phyloP scores from a whole-genome alignment of 345 rosid species.

The Gossypium bickii region DNA sequence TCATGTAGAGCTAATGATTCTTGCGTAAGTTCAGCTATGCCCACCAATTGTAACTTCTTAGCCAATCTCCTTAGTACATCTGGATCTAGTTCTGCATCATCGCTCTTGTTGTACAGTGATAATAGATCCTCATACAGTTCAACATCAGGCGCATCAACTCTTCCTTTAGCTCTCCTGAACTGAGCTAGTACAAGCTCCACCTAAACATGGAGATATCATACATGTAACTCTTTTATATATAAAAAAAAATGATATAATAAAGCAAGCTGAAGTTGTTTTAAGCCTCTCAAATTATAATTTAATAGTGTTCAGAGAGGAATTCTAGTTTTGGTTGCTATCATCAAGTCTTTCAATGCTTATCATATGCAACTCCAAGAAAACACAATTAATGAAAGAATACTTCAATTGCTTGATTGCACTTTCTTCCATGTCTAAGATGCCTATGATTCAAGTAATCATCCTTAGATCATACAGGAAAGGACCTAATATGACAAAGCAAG shows the following conservation, averaged over 20 bases:
- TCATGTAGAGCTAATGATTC: conserved; percentile 90
- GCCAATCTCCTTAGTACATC: conserved; percentile 53
- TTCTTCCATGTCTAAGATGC: not conserved
- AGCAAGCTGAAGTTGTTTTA: not conserved
- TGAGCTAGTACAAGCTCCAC: conserved; percentile 85
- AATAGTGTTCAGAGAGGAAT: not conserved
- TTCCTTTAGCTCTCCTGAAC: conserved; percentile 83
- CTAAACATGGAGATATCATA: conserved; percentile 30
- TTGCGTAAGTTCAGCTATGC: conserved; percentile 67
- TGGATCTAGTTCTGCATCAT: conserved; percentile 44
- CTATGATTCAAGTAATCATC: conserved; percentile 8
- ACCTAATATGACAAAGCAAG: conserved; percentile 1
- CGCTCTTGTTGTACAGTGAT: conserved; percentile 49
- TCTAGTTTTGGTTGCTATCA: not conserved
- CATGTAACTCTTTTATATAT: not conserved
- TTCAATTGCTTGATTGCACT: not conserved
- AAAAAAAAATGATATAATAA: not conserved
- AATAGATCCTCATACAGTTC: conserved; percentile 61
- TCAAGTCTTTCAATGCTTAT: not conserved
- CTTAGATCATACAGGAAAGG: not conserved
- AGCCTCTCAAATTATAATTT: not conserved
- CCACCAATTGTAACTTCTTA: conserved; percentile 67
- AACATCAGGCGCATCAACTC: conserved; percentile 56
- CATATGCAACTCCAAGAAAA: not conserved
- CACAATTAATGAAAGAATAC: not conserved